Conservation (phyloP, 2,329 filamentous ascomycete genomes). For the Epichloe typhina region DNA sequence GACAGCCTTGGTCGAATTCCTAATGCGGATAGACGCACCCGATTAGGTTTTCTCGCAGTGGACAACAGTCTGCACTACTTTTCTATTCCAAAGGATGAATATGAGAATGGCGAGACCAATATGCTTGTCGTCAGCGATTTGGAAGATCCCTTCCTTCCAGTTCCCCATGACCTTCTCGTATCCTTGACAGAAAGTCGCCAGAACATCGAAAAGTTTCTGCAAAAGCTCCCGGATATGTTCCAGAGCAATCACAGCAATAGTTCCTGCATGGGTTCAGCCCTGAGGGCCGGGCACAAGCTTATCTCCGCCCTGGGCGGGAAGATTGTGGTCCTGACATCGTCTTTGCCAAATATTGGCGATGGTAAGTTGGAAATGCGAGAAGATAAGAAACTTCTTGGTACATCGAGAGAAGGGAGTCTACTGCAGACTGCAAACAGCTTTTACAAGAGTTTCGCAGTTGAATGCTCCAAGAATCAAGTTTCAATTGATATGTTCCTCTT, state of each 20-base stretch:
- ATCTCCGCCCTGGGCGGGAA: conserved; percentile 92
- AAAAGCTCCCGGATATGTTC: conserved; percentile 92
- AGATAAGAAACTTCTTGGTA: conserved; percentile 91
- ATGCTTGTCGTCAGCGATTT: conserved; percentile 94
- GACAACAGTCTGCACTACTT: conserved; percentile 96
- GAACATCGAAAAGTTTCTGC: conserved; percentile 83
- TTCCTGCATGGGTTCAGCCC: conserved; percentile 89
- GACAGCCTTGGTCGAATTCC: conserved; percentile 95
- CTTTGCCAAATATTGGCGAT: conserved; percentile 76
- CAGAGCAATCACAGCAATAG: conserved; percentile 79
- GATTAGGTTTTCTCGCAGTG: conserved; percentile 88
- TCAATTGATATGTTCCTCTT: conserved; percentile 98
- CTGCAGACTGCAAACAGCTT: conserved; percentile 90
- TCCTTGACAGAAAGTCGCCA: conserved; percentile 77
- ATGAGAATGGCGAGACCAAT: conserved; percentile 70
- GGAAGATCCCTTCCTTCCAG: conserved; percentile 91
- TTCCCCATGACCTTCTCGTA: conserved; percentile 81
- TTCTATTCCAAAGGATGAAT: conserved; percentile 76
- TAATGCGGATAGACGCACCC: conserved; percentile 87
- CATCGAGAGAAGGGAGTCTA: conserved; percentile 73
- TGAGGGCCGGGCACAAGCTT: conserved; percentile 87
- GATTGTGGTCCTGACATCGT: conserved; percentile 81
- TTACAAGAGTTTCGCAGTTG: conserved; percentile 98
- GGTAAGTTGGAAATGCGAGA: conserved; percentile 89
- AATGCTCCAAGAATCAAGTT: conserved; percentile 97